Evolutionary conservation across 163 green algal species (phyloP).

Genomic region (Scenedesmus sp.): DNA sequence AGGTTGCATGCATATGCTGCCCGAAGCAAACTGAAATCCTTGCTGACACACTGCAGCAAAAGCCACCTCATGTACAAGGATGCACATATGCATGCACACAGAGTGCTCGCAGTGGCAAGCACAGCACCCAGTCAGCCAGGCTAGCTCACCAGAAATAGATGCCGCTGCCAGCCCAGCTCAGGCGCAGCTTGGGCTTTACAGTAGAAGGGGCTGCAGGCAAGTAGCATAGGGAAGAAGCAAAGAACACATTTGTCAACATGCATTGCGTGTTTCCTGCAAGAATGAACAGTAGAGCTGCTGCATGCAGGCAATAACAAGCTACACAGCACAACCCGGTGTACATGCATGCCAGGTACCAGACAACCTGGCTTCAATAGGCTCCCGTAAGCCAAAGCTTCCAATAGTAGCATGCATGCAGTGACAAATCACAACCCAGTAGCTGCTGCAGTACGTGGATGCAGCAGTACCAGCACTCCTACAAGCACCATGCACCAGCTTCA

Average conservation of each 20-base stretch:
- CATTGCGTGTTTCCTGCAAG: neutral
- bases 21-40: no score
- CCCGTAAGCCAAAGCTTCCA: neutral
- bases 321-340: neutral
- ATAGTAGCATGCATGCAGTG: neutral
- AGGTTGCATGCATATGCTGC: neutral
- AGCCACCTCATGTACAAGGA: no score
- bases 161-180: slow-evolving; percentile 61
- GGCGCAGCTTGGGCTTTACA: slow-evolving; percentile 46
- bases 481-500: neutral
- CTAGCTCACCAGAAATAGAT: slow-evolving; percentile 69
- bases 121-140: neutral
- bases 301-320: neutral
- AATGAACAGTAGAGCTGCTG: neutral
- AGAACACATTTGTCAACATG: neutral
- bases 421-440: neutral
- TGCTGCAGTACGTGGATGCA: neutral
- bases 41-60: no score
- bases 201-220: slow-evolving; percentile 14
- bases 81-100: neutral
- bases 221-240: neutral
- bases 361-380: neutral
- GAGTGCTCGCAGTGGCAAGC: neutral
- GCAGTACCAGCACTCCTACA: neutral
- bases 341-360: neutral